Base-by-base conservation (phyloP, 179 eudicot species). In the Patellifolia procumbens region DNA sequence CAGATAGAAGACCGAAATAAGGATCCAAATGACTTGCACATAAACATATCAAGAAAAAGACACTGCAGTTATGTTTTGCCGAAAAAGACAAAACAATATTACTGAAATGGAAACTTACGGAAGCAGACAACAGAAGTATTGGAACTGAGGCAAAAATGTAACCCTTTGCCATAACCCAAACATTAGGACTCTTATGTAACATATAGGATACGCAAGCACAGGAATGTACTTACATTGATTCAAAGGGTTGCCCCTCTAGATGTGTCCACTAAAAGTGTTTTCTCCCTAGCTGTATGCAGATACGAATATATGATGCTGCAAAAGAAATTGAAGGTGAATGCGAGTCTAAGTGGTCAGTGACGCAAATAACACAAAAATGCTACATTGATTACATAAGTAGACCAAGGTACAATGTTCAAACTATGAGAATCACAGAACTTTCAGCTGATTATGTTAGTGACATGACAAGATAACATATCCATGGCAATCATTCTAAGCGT, bases 181-280 rank as follows among this genome's bases (percentile, higher is more conserved):
- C 39, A 37, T 37, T 37, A 37, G 5, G 39, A 37, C 39, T 37
- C 39, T 37, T 37, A 37, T n/a, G 39, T 37, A 37, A 37, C 39
- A 37, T 37, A 37, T 37, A 24, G 52, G 53, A 74, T 51, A 70
- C 22, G 58, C 52, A 67, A 59, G 64, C 26, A 68, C n/a, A 74
- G 70, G 7, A 62, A 75, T 34, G 45, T 7, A 63, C 43, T 89
- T 86, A 95, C 99, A 80, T 93, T 83, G 70, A 95, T 91, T 34
- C 76, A 93, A 39, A 96, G 87, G 70, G 86, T 83, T 78, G 85
- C 97, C 68, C 97, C 99, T 80, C 98, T 88, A 70, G 99, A 86
- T 56, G 97, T 90, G 79, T 96, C 99, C 53, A 96, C 99, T 52
- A 90, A 83, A 76, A 96, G 99, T 81, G 86, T 88, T 49, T 97